Conservation (phyloP, 495 filamentous ascomycete species). For the Xylona heveae region DNA sequence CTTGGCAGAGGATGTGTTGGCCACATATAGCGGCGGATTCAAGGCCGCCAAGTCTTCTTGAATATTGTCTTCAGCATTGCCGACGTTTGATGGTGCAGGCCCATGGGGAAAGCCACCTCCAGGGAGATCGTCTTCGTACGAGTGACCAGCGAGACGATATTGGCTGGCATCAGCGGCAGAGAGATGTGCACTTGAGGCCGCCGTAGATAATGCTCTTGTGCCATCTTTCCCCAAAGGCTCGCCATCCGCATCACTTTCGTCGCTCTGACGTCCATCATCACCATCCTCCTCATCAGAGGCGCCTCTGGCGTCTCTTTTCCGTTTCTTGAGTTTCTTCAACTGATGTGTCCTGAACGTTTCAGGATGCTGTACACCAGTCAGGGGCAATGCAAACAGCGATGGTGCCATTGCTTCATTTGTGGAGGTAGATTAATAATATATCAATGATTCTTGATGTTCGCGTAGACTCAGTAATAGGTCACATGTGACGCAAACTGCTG, state of each 20-base stretch:
- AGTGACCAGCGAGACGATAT: not conserved
- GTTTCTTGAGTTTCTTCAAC: slow-evolving; percentile 3
- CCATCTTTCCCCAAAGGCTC: no score
- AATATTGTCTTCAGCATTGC: not conserved
- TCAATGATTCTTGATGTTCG: no score
- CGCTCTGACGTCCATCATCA: no score
- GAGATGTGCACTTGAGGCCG: no score
- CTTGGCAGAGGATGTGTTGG: slow-evolving; percentile 1
- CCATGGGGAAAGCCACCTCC: not conserved
- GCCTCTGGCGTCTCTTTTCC: slow-evolving; percentile 1
- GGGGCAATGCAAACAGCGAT: no score
- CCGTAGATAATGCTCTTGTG: no score
- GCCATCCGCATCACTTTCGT: no score
- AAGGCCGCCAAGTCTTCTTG: slow-evolving; percentile 3
- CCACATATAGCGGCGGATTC: slow-evolving; percentile 2
- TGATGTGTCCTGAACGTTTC: not conserved
- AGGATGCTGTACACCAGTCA: not conserved
- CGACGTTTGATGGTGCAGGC: not conserved
- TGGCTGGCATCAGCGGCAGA: not conserved
- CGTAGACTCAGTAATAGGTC: no score
- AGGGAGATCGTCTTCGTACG: not conserved
- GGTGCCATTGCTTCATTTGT: no score
- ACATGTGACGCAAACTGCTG: no score
- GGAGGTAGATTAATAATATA: no score
- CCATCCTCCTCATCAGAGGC: slow-evolving; percentile 1